Conservation (phyloP, 176 grass and related monocot genomes). For the Urochloa ruziziensis region DNA sequence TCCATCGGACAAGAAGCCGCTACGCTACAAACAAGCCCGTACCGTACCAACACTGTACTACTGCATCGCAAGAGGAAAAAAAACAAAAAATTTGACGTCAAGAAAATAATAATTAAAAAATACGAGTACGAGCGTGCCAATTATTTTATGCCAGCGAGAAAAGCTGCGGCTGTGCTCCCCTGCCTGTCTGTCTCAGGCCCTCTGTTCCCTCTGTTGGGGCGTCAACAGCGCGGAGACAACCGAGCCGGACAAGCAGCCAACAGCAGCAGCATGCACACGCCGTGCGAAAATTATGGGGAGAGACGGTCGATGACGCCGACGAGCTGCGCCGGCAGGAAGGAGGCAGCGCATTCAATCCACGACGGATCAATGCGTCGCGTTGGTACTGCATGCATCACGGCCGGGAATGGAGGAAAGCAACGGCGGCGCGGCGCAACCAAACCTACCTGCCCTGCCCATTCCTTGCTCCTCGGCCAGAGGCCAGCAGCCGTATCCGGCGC, state of each 20-base stretch:
- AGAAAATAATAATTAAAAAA: neutral
- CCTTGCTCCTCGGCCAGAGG: neutral
- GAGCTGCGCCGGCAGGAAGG: neutral
- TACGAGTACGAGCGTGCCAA: neutral
- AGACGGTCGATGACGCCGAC: neutral
- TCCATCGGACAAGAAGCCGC: neutral
- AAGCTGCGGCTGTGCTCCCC: neutral
- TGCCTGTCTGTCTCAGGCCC: neutral
- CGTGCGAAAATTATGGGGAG: neutral
- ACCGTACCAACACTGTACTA: neutral
- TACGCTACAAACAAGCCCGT: neutral
- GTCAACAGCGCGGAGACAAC: conserved; percentile 12
- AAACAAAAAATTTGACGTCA: neutral
- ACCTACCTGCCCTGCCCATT: neutral
- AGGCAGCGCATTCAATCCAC: conserved; percentile 18
- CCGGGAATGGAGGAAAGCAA: neutral
- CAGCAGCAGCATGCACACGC: neutral
- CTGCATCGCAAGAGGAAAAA: neutral
- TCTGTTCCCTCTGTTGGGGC: conserved; percentile 11
- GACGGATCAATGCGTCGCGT: neutral
- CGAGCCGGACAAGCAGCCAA: conserved; percentile 15
- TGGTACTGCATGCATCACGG: neutral
- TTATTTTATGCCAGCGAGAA: neutral
- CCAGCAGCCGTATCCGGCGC: conserved; percentile 13
- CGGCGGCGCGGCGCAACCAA: neutral